Conservation (phyloP, 225 moss, liverwort and hornwort species). For the Polytrichum formosum region DNA sequence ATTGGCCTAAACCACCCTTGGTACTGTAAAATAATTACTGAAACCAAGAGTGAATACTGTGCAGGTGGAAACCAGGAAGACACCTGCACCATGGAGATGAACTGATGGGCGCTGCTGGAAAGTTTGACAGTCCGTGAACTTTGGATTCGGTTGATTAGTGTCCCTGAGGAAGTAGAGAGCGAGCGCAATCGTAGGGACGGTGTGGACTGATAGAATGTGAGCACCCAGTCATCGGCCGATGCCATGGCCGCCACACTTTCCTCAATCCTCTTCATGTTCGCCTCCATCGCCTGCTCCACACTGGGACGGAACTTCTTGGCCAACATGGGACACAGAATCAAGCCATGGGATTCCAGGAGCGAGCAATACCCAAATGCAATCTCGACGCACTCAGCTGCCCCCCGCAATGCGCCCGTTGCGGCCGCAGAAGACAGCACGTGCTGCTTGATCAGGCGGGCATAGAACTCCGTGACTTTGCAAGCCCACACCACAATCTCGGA, state of each 20-base stretch:
- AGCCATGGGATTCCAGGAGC: slow-evolving; percentile 74
- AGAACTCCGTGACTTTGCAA: slow-evolving; percentile 53
- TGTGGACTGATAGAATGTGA: slow-evolving; percentile 33
- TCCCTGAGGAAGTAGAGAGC: slow-evolving; percentile 16
- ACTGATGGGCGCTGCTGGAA: slow-evolving; percentile 73
- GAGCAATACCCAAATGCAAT: slow-evolving; percentile 87
- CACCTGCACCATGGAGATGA: slow-evolving; percentile 78
- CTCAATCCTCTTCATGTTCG: slow-evolving; percentile 78
- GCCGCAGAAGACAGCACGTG: slow-evolving; percentile 79
- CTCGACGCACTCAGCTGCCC: slow-evolving; percentile 80
- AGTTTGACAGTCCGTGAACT: slow-evolving; percentile 30
- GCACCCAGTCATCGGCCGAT: slow-evolving; percentile 74
- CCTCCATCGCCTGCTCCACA: slow-evolving; percentile 84
- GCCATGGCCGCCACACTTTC: slow-evolving; percentile 76
- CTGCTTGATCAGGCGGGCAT: slow-evolving; percentile 64
- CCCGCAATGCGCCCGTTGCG: slow-evolving; percentile 75
- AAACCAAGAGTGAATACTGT: neutral
- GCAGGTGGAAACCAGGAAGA: slow-evolving; percentile 4
- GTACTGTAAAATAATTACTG: neutral
- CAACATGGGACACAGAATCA: slow-evolving; percentile 57
- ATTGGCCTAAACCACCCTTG: no score
- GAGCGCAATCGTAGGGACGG: slow-evolving; percentile 22
- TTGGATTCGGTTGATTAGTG: slow-evolving; percentile 11
- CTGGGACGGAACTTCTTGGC: slow-evolving; percentile 69
- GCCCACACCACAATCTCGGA: slow-evolving; percentile 90